These are phyloP conservation scores for Aspergillus pseudoviridinutans DNA, from an alignment of 2,329 filamentous ascomycete species.

Conservation along the genomic window DNA sequence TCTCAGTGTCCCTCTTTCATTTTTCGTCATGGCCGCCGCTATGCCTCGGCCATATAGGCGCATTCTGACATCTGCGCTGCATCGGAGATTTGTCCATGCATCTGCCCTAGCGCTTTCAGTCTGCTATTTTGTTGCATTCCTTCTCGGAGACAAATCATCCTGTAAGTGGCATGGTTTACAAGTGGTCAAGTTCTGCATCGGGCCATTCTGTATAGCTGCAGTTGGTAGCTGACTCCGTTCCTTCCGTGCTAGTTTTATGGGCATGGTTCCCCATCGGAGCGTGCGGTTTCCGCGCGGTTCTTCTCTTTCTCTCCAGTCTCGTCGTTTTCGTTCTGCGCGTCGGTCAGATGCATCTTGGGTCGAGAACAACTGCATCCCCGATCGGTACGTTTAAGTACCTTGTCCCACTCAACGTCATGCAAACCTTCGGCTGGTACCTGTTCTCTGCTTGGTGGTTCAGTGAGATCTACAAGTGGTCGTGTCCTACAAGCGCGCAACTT, in stretches of 20 bases:
- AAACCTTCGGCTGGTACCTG: conserved; percentile 72
- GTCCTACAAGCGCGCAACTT: conserved; percentile 57
- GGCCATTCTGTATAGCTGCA: not conserved
- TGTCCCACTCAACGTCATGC: conserved; percentile 57
- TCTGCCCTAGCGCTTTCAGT: conserved; percentile 65
- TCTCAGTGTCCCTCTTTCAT: conserved; percentile 19
- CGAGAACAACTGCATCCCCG: conserved; percentile 66
- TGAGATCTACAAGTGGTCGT: conserved; percentile 74
- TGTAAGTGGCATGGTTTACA: conserved; percentile 49
- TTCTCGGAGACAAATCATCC: conserved; percentile 66
- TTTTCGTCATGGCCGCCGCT: conserved; percentile 34
- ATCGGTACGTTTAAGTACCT: conserved; percentile 60
- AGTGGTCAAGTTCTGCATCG: not conserved
- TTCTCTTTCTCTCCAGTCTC: conserved; percentile 73
- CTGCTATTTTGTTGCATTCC: conserved; percentile 69
- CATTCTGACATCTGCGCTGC: conserved; percentile 82
- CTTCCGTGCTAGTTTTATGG: conserved; percentile 63
- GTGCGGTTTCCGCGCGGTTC: conserved; percentile 67
- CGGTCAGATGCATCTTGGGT: conserved; percentile 72
- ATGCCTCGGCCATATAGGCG: conserved; percentile 65
- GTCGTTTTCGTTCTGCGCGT: conserved; percentile 81
- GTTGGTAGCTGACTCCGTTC: conserved; percentile 6
- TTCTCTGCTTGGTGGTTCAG: conserved; percentile 76
- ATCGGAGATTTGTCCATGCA: conserved; percentile 79
- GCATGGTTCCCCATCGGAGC: conserved; percentile 78